phyloP scores from a whole-genome alignment of 371 early-diverging fungal genomes.

The Sanchytrium tribonematis region DNA sequence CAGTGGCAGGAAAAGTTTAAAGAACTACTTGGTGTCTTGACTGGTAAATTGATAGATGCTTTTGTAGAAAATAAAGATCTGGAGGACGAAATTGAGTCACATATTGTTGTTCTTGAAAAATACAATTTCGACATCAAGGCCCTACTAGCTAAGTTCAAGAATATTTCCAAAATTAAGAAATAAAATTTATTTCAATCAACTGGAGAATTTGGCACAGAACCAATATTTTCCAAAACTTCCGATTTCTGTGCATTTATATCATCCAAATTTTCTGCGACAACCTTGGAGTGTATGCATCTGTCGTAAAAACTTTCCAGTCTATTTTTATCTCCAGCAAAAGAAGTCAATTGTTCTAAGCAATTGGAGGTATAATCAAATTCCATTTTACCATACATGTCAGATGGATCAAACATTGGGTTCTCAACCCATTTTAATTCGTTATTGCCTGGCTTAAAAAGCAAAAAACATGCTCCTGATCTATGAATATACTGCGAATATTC shows the following conservation, averaged over 20 bases:
- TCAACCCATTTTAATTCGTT: background rate
- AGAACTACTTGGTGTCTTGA: background rate
- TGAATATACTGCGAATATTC: conserved; percentile 46
- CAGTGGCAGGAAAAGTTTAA: background rate
- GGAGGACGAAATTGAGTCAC: background rate
- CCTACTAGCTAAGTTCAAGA: background rate
- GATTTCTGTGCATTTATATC: background rate
- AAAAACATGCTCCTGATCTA: background rate
- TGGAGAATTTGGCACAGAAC: background rate
- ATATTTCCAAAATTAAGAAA: no score
- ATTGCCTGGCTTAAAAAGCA: background rate
- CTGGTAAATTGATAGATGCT: background rate
- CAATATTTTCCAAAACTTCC: background rate
- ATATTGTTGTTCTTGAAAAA: background rate
- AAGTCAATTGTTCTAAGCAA: background rate
- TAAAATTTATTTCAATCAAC: background rate
- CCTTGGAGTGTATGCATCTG: background rate
- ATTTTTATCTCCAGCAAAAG: background rate
- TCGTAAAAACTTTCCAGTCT: background rate
- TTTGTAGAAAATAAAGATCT: background rate
- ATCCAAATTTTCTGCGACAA: background rate
- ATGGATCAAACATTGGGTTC: background rate
- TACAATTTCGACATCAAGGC: background rate
- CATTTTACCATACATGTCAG: background rate
- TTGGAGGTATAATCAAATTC: background rate